Evolutionary conservation across 2,329 filamentous ascomycete species (phyloP).

Genomic region (Calonectria hongkongensis): DNA sequence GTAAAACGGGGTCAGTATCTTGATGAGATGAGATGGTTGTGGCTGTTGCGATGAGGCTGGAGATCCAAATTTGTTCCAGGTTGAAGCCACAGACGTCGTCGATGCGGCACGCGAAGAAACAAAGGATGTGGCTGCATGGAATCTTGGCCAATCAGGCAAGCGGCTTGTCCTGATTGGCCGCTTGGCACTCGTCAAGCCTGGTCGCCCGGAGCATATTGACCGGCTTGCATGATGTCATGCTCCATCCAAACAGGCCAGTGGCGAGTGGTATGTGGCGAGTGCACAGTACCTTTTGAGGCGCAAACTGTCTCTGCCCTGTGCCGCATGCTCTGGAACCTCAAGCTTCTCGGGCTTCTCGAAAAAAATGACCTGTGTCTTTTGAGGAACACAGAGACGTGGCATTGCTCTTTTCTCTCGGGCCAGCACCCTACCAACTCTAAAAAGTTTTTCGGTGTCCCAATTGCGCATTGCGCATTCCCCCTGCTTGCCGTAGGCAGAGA

Average conservation of each 20-base stretch:
- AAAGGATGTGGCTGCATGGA: conserved; percentile 10
- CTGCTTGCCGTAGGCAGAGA: conserved; percentile 25
- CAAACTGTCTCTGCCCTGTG: conserved; percentile 14
- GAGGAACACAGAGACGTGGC: conserved; percentile 14
- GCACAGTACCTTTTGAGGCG: conserved; percentile 37
- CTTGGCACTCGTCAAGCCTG: conserved; percentile 17
- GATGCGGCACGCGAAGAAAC: conserved; percentile 12
- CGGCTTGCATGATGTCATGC: conserved; percentile 51
- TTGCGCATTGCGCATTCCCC: conserved; percentile 3
- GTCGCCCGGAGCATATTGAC: conserved; percentile 45
- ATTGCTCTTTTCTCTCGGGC: background rate
- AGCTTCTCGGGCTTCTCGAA: background rate
- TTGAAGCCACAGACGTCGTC: conserved; percentile 19
- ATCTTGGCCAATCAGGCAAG: background rate
- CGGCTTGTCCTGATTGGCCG: conserved; percentile 12
- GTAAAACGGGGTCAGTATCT: background rate
- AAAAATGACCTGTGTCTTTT: conserved; percentile 6
- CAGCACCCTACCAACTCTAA: conserved; percentile 11
- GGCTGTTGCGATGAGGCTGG: conserved; percentile 14
- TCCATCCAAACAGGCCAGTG: background rate
- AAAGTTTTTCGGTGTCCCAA: background rate
- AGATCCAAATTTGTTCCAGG: conserved; percentile 13
- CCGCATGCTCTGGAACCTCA: too few relatives aligned
- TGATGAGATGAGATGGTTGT: background rate
- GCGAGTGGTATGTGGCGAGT: conserved; percentile 44